phyloP scores from a whole-genome alignment of 2,329 filamentous ascomycete genomes.

The Hypoxylon sp. region DNA sequence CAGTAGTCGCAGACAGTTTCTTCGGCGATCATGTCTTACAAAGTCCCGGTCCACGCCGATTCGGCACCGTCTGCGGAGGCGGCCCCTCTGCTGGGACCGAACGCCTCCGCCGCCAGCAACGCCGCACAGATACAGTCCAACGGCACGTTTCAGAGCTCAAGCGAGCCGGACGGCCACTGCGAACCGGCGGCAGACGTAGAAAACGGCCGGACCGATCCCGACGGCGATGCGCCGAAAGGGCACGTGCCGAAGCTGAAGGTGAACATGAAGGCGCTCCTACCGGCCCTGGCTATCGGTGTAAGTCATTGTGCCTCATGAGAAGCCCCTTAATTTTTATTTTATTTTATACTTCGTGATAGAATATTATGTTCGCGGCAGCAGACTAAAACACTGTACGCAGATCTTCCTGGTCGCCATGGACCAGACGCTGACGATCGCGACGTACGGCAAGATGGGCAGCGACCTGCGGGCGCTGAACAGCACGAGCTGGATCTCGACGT shows the following conservation, averaged over 20 bases:
- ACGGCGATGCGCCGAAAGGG: conserved; percentile 44
- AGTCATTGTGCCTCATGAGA: conserved; percentile 1
- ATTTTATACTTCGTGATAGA: too few relatives aligned
- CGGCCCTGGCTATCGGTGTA: conserved; percentile 42
- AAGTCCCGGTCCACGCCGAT: conserved; percentile 20
- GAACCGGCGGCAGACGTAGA: conserved; percentile 37
- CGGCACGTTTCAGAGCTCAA: conserved; percentile 30
- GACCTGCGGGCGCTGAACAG: conserved; percentile 77
- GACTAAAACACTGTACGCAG: conserved; percentile 51
- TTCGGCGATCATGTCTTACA: conserved; percentile 21
- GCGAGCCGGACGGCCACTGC: conserved; percentile 1
- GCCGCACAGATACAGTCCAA: conserved; percentile 24
- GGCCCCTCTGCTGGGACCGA: conserved; percentile 37
- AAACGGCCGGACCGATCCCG: conserved; percentile 36
- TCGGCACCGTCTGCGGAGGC: conserved; percentile 34
- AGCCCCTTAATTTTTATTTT: too few relatives aligned
- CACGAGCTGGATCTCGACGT: conserved; percentile 58
- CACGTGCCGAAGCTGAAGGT: conserved; percentile 38
- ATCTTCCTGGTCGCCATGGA: conserved; percentile 77
- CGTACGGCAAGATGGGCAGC: conserved; percentile 79
- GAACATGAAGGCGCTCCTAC: conserved; percentile 40
- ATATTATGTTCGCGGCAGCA: too few relatives aligned
- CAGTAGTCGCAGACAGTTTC: background rate
- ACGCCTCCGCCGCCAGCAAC: conserved; percentile 20
- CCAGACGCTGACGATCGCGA: conserved; percentile 79